Evolutionary conservation across 129 eudicot species (phyloP).

Genomic region (Saposhnikovia divaricata): DNA sequence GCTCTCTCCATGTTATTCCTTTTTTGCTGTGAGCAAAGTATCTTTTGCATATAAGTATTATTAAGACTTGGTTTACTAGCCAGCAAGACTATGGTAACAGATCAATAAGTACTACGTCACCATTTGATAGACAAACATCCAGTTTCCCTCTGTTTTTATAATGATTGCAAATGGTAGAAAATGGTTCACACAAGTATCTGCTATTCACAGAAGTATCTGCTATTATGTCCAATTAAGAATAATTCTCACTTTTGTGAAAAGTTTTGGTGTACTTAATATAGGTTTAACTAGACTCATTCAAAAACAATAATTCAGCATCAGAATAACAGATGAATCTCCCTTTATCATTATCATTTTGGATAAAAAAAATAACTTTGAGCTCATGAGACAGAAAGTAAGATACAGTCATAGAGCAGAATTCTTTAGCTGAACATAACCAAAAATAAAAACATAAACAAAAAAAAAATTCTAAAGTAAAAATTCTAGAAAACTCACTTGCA

Average conservation of each 20-base stretch:
- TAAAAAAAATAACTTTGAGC: neutral
- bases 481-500: conserved; percentile 47
- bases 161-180: neutral
- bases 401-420: neutral
- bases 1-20: neutral
- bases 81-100: neutral
- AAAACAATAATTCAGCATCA: too few relatives aligned
- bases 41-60: too few relatives aligned
- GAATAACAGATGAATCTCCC: too few relatives aligned
- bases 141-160: neutral
- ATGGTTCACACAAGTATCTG: too few relatives aligned
- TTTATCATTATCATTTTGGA: too few relatives aligned
- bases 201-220: too few relatives aligned
- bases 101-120: neutral
- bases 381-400: neutral
- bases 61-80: neutral
- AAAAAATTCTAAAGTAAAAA: neutral
- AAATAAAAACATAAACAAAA: too few relatives aligned
- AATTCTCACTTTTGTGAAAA: too few relatives aligned
- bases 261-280: too few relatives aligned
- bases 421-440: neutral
- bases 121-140: neutral
- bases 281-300: too few relatives aligned
- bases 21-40: too few relatives aligned
- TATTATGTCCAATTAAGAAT: too few relatives aligned